phyloP scores from a whole-genome alignment of 2,329 filamentous ascomycete species.

The Colletotrichum echinochloae region DNA sequence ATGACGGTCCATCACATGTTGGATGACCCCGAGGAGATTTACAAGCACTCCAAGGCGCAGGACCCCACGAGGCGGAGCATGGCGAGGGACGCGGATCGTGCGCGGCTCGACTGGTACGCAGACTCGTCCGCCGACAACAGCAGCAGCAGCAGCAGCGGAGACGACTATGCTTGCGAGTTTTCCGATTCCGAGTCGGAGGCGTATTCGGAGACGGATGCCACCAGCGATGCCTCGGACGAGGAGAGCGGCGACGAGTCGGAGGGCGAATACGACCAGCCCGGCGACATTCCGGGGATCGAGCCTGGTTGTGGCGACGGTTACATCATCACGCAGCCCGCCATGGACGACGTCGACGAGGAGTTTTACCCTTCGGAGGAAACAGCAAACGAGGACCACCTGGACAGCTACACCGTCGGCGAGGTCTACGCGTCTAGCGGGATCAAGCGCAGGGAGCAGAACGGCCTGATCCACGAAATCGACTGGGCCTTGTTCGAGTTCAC shows the following conservation, averaged over 20 bases:
- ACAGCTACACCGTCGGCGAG: constrained; percentile 83
- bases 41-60: constrained; percentile 40
- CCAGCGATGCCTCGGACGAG: constrained; percentile 61
- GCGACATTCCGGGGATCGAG: constrained; percentile 84
- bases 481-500: constrained; percentile 92
- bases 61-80: constrained; percentile 51
- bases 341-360: constrained; percentile 85
- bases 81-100: constrained; percentile 49
- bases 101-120: constrained; percentile 57
- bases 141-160: constrained; percentile 59
- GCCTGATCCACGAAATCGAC: constrained; percentile 89
- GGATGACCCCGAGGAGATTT: constrained; percentile 70
- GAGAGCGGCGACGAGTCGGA: constrained; percentile 66
- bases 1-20: constrained; percentile 99
- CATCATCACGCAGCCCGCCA: constrained; percentile 88
- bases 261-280: constrained; percentile 68
- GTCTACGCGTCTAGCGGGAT: constrained; percentile 93
- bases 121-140: constrained; percentile 57
- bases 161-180: constrained; percentile 71
- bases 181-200: constrained; percentile 71
- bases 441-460: constrained; percentile 77
- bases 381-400: constrained; percentile 84
- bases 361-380: constrained; percentile 82
- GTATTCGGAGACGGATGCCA: constrained; percentile 63
- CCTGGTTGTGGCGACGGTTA: constrained; percentile 81